Evolutionary conservation across 2,329 filamentous ascomycete genomes (phyloP).

Genomic region (Ceratocystis variospora): DNA sequence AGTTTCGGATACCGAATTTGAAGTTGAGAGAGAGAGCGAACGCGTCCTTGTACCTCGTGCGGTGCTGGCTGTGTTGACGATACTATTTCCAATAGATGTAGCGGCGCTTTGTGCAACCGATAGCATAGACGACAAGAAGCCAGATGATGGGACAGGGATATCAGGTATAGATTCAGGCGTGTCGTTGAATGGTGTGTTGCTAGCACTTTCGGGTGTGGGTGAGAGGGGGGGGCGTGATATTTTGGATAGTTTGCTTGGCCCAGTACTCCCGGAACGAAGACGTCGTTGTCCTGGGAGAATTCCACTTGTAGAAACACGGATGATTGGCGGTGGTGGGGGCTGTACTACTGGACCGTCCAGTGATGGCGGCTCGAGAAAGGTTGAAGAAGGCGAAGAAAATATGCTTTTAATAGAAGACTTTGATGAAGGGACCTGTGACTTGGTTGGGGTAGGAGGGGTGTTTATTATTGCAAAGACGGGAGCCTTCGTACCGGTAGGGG

Average conservation of each 20-base stretch:
- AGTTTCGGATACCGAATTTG: conserved; percentile 19
- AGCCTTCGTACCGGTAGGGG: conserved; percentile 28
- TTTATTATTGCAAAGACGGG: conserved; percentile 46
- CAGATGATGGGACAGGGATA: conserved; percentile 26
- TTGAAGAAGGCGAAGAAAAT: conserved; percentile 15
- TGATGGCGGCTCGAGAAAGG: neutral
- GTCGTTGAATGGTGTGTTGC: neutral
- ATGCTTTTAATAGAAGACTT: conserved; percentile 19
- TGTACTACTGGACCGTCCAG: neutral
- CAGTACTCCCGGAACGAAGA: conserved; percentile 26
- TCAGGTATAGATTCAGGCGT: neutral
- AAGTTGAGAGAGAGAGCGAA: conserved; percentile 7
- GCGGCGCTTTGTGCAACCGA: conserved; percentile 89
- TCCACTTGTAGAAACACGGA: conserved; percentile 30
- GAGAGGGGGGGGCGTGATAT: conserved; percentile 59
- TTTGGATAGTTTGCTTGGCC: conserved; percentile 78
- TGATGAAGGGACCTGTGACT: conserved; percentile 26
- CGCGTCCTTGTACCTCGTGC: neutral
- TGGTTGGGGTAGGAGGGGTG: conserved; percentile 51
- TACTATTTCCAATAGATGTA: conserved; percentile 56
- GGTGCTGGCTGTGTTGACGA: conserved; percentile 50
- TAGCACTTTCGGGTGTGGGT: conserved; percentile 50
- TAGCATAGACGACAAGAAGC: conserved; percentile 90
- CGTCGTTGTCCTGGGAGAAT: conserved; percentile 39
- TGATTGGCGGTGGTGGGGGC: conserved; percentile 4